Conservation (phyloP, 179 eudicot genomes). For the Pouteria campechiana region DNA sequence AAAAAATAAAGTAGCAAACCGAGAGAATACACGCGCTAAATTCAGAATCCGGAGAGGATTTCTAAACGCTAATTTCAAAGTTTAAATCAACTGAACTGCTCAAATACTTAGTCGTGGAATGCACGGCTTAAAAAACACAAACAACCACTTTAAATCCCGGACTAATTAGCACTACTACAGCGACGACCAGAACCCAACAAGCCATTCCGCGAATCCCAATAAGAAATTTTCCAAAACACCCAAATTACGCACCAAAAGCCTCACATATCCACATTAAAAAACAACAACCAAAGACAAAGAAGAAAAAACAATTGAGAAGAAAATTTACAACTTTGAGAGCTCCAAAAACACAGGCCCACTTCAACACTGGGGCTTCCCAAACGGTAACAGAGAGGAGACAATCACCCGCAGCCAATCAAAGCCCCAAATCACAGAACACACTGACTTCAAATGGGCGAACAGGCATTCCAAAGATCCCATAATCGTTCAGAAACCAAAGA, state of each 20-base stretch:
- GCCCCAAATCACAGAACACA: slow-evolving; percentile 12
- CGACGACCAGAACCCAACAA: too few relatives aligned
- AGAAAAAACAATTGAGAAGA: neutral
- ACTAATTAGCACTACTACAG: too few relatives aligned
- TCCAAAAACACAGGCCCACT: slow-evolving; percentile 14
- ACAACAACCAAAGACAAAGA: slow-evolving; percentile 7
- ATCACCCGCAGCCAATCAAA: too few relatives aligned
- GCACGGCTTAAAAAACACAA: neutral
- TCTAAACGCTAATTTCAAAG: too few relatives aligned
- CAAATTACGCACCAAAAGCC: slow-evolving; percentile 1
- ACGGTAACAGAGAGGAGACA: slow-evolving; percentile 17
- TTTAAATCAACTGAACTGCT: neutral
- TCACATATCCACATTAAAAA: neutral
- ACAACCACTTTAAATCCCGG: slow-evolving; percentile 10
- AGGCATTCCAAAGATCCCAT: slow-evolving; percentile 16
- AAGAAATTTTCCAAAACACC: neutral
- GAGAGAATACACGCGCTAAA: too few relatives aligned
- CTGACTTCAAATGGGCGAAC: slow-evolving; percentile 32
- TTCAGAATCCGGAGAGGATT: too few relatives aligned
- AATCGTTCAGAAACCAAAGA: slow-evolving; percentile 14
- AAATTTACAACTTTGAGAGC: slow-evolving; percentile 5
- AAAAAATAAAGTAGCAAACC: too few relatives aligned
- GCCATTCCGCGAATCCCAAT: slow-evolving; percentile 3
- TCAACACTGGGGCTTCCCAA: slow-evolving; percentile 13
- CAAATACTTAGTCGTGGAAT: neutral